Base-by-base conservation (phyloP, 106 monocot species). In the Dendrobium officinale region DNA sequence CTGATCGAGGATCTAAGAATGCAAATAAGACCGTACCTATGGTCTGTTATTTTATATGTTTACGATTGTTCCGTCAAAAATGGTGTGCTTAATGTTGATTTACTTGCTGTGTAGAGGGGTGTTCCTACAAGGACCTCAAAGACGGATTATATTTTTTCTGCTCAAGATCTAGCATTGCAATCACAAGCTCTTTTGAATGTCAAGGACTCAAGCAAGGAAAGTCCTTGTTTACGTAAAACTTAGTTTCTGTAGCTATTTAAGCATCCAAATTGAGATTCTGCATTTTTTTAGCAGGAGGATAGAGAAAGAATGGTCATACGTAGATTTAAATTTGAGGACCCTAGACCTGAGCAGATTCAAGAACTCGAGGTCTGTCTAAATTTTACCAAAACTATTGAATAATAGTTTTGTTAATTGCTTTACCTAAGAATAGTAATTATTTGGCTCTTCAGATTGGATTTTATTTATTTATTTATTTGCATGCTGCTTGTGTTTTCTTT, bases 311-410 rank as follows among this genome's bases (percentile, higher is more conserved):
- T 87, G 42, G 83, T 93, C 80, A 78, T 88, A 75, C 91, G 95
- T 19, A 95, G 85, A 81, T 95, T 91, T 80, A 99, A 95, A 86
- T 99, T 95, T 87, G 99, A 99, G 86, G 99, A 99, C 66, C 88
- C 87, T 72, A 88, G 99, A 11, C 95, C 91, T 55, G 99, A 99
- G 86, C 99, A 99, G 74, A 83, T 99, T 86, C 95, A 95, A 85
- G 99, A 99, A 51, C 86, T 99, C 59, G 95, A 99, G 94, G 99
- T 99, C 76, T 81, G 56, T 76, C 82, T 49, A 49, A 48, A 20
- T 74, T 1, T 61, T 74, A n/a, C 42, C 41, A 74, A 74, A 20
- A 19, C 37, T 37, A 67, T 40, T 40, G 18, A 44, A 74, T 29
- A 43, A n/a, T 11, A 19, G 19, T 31, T 19, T 74, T 43, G 20